Conservation (phyloP, 345 rosid genomes). For the Capsella bursapastoris region DNA sequence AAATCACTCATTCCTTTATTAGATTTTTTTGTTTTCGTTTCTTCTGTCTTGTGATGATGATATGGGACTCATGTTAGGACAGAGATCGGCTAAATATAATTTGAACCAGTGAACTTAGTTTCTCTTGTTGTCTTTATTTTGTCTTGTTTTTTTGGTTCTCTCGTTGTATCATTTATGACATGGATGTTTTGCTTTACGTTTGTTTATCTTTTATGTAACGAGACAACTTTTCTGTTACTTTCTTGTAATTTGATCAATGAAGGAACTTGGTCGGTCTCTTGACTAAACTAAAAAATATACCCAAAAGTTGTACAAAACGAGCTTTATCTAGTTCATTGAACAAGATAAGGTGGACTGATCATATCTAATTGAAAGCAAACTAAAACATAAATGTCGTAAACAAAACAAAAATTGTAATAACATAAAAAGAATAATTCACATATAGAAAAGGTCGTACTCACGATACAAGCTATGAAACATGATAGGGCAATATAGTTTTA, state of each 20-base stretch:
- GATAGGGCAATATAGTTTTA: neutral
- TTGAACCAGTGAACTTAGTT: conserved; percentile 14
- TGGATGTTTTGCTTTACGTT: conserved; percentile 19
- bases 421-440: neutral
- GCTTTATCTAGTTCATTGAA: too few species aligned
- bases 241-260: neutral
- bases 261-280: too few species aligned
- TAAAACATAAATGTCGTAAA: too few species aligned
- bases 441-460: neutral
- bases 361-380: too few species aligned
- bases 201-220: neutral
- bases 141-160: neutral
- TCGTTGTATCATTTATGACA: conserved; percentile 25
- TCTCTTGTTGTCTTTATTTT: conserved; percentile 18
- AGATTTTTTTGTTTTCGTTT: conserved; percentile 22
- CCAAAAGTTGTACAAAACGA: too few species aligned
- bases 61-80: conserved; percentile 25
- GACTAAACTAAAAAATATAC: too few species aligned
- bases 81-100: conserved; percentile 33
- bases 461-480: neutral
- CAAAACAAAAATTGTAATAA: neutral
- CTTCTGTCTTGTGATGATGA: conserved; percentile 21
- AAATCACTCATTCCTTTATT: conserved; percentile 33
- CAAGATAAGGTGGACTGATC: too few species aligned
- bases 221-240: neutral